Evolutionary conservation across 345 rosid species (phyloP).

Genomic region (Hibiscus trionum): DNA sequence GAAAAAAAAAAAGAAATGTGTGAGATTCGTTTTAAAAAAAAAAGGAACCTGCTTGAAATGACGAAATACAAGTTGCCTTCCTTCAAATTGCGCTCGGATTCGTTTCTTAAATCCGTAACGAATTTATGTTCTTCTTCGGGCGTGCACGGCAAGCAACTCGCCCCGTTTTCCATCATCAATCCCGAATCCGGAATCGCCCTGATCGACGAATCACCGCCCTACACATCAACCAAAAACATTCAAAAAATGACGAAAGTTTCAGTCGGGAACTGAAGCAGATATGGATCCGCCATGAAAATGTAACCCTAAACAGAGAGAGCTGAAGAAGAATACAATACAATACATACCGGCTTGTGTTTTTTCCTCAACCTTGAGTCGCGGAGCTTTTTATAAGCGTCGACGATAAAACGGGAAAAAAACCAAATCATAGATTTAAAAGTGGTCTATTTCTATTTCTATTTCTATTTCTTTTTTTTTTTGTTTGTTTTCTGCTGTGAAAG

Average conservation of each 20-base stretch:
- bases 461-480: neutral
- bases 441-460: neutral
- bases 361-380: slow-evolving; percentile 11
- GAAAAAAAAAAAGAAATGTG: neutral
- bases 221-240: neutral
- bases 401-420: slow-evolving; percentile 11
- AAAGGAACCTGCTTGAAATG: slow-evolving; percentile 51
- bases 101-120: slow-evolving; percentile 36
- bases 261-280: neutral
- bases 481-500: neutral
- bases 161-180: slow-evolving; percentile 45
- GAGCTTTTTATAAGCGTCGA: slow-evolving; percentile 25
- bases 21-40: neutral
- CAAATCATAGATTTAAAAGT: slow-evolving; percentile 5
- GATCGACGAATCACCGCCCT: slow-evolving; percentile 17
- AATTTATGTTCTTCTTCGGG: slow-evolving; percentile 61
- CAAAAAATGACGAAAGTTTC: neutral
- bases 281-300: slow-evolving; percentile 16
- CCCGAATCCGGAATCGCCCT: slow-evolving; percentile 56
- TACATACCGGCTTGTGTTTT: slow-evolving; percentile 16
- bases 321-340: neutral
- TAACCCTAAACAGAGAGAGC: slow-evolving; percentile 20
- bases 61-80: slow-evolving; percentile 75
- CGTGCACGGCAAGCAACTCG: slow-evolving; percentile 46
- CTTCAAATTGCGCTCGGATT: slow-evolving; percentile 50